Conservation (phyloP, 768 basidiomycete species). For the Phlebiopsis flavidoalba region DNA sequence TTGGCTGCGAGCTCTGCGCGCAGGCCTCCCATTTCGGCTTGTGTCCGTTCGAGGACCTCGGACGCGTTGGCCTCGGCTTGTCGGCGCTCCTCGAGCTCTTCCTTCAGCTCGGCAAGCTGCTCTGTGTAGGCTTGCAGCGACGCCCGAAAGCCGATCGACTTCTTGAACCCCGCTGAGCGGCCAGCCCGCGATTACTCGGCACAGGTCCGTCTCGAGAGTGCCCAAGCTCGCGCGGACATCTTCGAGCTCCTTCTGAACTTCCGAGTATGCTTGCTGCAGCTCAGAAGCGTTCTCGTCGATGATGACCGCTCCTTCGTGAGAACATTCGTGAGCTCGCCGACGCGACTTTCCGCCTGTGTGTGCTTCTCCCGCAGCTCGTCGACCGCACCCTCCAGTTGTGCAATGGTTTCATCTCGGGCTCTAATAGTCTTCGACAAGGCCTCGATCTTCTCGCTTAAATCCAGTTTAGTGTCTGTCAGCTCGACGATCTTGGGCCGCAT, state of each 20-base stretch:
- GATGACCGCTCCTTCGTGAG: constrained; percentile 50
- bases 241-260: constrained; percentile 60
- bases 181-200: constrained; percentile 51
- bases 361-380: constrained; percentile 50
- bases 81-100: constrained; percentile 45
- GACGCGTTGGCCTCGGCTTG: constrained; percentile 54
- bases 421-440: constrained; percentile 47
- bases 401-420: constrained; percentile 52
- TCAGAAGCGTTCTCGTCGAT: constrained; percentile 48
- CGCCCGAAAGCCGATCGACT: constrained; percentile 46
- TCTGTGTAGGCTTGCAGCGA: constrained; percentile 43
- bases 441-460: constrained; percentile 61
- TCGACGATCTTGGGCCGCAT: constrained; percentile 84
- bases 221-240: constrained; percentile 46
- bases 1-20: constrained; percentile 51
- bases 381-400: constrained; percentile 54
- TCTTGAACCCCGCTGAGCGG: constrained; percentile 51
- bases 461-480: constrained; percentile 65
- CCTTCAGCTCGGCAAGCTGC: constrained; percentile 46
- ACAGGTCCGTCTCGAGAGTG: constrained; percentile 64
- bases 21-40: constrained; percentile 67
- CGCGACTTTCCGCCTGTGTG: constrained; percentile 39
- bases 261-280: constrained; percentile 54
- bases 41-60: constrained; percentile 56
- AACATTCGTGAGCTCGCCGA: constrained; percentile 38